Evolutionary conservation across 2,329 filamentous ascomycete species (phyloP).

Genomic region (Cyanodermella asteris): DNA sequence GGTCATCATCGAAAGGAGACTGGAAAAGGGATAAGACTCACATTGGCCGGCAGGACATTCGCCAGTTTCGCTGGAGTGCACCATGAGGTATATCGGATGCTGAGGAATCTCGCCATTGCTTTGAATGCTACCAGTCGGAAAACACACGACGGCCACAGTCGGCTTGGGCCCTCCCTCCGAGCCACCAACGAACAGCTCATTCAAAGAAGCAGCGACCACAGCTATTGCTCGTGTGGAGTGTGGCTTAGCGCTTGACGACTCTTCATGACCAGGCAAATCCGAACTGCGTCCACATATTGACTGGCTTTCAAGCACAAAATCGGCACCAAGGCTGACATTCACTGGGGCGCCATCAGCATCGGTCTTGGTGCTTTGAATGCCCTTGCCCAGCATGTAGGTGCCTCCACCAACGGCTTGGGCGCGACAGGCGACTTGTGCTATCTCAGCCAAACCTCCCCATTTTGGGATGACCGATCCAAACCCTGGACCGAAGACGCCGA

Average conservation of each 20-base stretch:
- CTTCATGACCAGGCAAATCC: slow-evolving; percentile 5
- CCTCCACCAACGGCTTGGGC: slow-evolving; percentile 79
- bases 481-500: slow-evolving; percentile 68
- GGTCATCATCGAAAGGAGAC: slow-evolving; percentile 52
- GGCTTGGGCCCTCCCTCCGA: slow-evolving; percentile 57
- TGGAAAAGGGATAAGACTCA: slow-evolving; percentile 34
- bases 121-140: slow-evolving; percentile 30
- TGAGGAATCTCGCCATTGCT: too few relatives aligned
- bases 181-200: slow-evolving; percentile 43
- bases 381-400: slow-evolving; percentile 66
- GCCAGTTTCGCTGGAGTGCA: slow-evolving; percentile 76
- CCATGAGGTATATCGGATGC: slow-evolving; percentile 37
- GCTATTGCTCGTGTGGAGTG: slow-evolving; percentile 40
- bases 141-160: slow-evolving; percentile 36
- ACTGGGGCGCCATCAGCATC: slow-evolving; percentile 1
- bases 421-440: slow-evolving; percentile 77
- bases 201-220: slow-evolving; percentile 45
- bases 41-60: slow-evolving; percentile 78
- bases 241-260: slow-evolving; percentile 7
- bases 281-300: too few relatives aligned
- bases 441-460: slow-evolving; percentile 76
- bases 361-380: slow-evolving; percentile 12
- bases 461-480: slow-evolving; percentile 82
- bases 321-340: too few relatives aligned
- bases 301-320: too few relatives aligned